Conservation (phyloP, 2,329 filamentous ascomycete species). For the Pseudogymnoascus sp. region DNA sequence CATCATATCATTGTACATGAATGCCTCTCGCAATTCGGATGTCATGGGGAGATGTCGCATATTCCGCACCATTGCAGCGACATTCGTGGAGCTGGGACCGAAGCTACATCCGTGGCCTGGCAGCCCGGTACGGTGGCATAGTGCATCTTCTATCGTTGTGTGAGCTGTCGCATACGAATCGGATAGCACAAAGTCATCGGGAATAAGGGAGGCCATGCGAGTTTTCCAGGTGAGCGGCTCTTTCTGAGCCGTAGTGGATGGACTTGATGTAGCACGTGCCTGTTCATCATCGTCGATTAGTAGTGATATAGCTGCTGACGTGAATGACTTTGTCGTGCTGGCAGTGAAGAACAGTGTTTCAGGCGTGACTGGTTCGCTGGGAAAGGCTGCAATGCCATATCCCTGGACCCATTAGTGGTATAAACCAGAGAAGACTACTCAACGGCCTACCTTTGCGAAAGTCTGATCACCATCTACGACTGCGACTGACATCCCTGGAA, state of each 20-base stretch:
- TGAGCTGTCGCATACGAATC: slow-evolving; percentile 39
- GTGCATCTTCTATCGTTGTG: slow-evolving; percentile 46
- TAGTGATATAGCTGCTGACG: slow-evolving; percentile 41
- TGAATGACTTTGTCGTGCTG: slow-evolving; percentile 49
- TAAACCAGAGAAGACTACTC: not conserved
- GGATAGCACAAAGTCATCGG: slow-evolving; percentile 43
- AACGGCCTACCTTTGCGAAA: slow-evolving; percentile 31
- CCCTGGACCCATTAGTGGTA: slow-evolving; percentile 25
- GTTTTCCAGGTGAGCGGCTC: slow-evolving; percentile 33
- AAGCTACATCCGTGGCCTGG: slow-evolving; percentile 34
- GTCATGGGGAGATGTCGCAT: slow-evolving; percentile 39
- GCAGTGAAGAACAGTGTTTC: slow-evolving; percentile 47
- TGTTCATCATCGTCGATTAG: slow-evolving; percentile 38
- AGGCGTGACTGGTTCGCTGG: slow-evolving; percentile 32
- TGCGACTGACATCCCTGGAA: slow-evolving; percentile 42
- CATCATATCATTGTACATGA: slow-evolving; percentile 45
- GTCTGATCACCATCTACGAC: slow-evolving; percentile 38
- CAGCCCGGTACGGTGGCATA: slow-evolving; percentile 45
- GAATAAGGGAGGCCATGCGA: slow-evolving; percentile 38
- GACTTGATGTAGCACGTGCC: slow-evolving; percentile 27
- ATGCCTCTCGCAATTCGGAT: slow-evolving; percentile 36
- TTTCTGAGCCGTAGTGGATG: not conserved
- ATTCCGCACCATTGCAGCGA: slow-evolving; percentile 33
- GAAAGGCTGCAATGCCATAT: slow-evolving; percentile 31
- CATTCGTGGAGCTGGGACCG: slow-evolving; percentile 26